Evolutionary conservation across 2,329 filamentous ascomycete species (phyloP), one percentile per base, ranked within the genome.

Genomic region (Aspergillus neoniger): DNA sequence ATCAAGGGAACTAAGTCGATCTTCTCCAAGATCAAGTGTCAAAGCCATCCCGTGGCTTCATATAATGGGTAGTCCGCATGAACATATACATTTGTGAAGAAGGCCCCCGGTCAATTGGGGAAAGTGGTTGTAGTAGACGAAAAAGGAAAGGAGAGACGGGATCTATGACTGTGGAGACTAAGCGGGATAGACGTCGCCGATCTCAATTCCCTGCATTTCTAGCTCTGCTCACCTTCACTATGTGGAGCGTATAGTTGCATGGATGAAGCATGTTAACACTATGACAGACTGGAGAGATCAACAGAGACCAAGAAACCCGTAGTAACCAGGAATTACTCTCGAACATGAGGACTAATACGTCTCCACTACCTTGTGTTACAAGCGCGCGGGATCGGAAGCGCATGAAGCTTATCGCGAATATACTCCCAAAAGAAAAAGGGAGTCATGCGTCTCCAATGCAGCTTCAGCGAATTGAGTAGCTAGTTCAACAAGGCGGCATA

Each of bases 11-110:
- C 55, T 53, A 23, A 68, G 60, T 44, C 43, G 25, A 21, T 49
- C 62, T 41, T 57, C 54, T 41, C 69, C 71, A 49, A 74, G 55
- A 49, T 72, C 62, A 52, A 72, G 49, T 21, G 23, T 48, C 21
- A 55, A 61, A n/a, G 57, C 50, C 72, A 74, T 74, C 38, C 32
- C 23, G 63, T 23, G 38, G n/a, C 32, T 12, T 8, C 32, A 23
- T 17, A 12, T 8, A 25, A 28, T 2, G n/a, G 8, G 41, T 2
- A 21, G 12, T 28, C 19, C 19, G 15, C 9, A 21, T 38, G 15
- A 4, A 17, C 25, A 17, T 30, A 12, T 19, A 2, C 5, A 9
- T 28, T 6, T 21, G 4, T 49, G 14, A n/a, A 28, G 21, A 1
- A 48, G 19, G 6, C 21, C 25, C 44, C 44, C 8, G 44, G 23